Evolutionary conservation across 2,329 filamentous ascomycete genomes (phyloP), one percentile per base, ranked within the genome.

Genomic region (Sclerotinia spermophila): DNA sequence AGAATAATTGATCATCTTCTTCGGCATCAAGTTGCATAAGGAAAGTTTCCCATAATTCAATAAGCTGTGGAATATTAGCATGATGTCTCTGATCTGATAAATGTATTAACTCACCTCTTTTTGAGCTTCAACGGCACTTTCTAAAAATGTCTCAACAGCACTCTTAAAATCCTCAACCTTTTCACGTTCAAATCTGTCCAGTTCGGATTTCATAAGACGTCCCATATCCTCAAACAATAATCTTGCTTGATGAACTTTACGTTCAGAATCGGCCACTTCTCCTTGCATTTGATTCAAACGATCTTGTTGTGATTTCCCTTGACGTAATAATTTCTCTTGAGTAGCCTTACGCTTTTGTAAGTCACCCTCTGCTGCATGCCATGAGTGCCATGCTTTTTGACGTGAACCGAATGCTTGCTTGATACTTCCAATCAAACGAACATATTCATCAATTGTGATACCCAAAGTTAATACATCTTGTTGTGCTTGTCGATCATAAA

Each of bases 111-210:
- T 81, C 80, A 96, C 95, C 90, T 99, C 96, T 82, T 99, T 99
- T 83, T 99, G 96, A 69, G 95, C 96, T 82, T 99, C 96, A 5
- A 99, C 94, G 5, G 96, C 93, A 78, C 96, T 94, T 84, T 99
- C 96, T 76, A 99, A 82, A 82, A 97, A 99, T 1, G 96, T 99
- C 83, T 99, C 96, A 2, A 99, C 94, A 0, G 94, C 95, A 73
- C 92, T 96, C 85, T 99, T 99, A 82, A 99, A 99, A 80, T 99
- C 96, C 80, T 99, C 96, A 4, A 99, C 96, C 84, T 99, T 99
- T 82, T 99, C 96, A 77, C 88, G 88, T 83, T 99, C 96, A 78
- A 99, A 99, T 27, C 94, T 87, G 77, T 98, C 96, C 75, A 99
- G 85, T 81, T 99, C 96, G 48, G 86, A 86, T 72, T 93, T 89